Evolutionary conservation across 2,329 filamentous ascomycete species (phyloP), one percentile per base, ranked within the genome.

Genomic region (Chalaropsis thielavioides): DNA sequence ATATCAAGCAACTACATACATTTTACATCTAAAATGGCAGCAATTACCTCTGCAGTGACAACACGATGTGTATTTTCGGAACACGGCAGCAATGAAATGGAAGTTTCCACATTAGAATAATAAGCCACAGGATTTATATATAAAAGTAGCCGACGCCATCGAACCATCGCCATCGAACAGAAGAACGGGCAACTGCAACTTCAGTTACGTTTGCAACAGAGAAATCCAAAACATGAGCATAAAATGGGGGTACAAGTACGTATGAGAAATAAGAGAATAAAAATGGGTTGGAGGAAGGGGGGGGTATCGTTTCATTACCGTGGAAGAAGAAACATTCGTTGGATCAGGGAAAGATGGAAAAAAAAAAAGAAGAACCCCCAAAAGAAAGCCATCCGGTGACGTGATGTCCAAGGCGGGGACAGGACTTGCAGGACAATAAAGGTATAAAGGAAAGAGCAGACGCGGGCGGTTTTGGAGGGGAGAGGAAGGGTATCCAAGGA

Each of bases 251-350:
- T n/a, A 46, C 15, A 46, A 46, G 19, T 51, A 40, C 27, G 43
- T n/a, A n/a, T 54, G 38, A 65, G 41, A 31, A n/a, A 62, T 31
- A 46, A 58, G 27, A 4, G 35, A 24, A 60, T 6, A 60, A 35
- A 58, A 58, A 43, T 17, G 43, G 13, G 41, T 44, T n/a, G 22
- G 44, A 24, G 31, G 22, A 49, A 41, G 15, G 19, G 38, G 41
- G 62, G 51, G 49, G 51, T 64, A 61, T 60, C 41, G 54, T 61
- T 64, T 64, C 43, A 61, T 64, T 64, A 51, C 63, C 54, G 41
- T 41, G 27, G 40, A 35, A 46, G 15, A 60, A 44, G 40, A 49
- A 56, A 58, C 38, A 58, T 58, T 58, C 54, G 38, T 40, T 24
- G 19, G 24, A 62, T 22, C 7, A 24, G 19, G 11, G 38, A 40